A percentile compares a stretch with the other conserved stretches of the same genome.
These are phyloP conservation scores for Martiniozyma asiatica DNA, from an alignment of 1,139 yeast species.

Conservation along the genomic window DNA sequence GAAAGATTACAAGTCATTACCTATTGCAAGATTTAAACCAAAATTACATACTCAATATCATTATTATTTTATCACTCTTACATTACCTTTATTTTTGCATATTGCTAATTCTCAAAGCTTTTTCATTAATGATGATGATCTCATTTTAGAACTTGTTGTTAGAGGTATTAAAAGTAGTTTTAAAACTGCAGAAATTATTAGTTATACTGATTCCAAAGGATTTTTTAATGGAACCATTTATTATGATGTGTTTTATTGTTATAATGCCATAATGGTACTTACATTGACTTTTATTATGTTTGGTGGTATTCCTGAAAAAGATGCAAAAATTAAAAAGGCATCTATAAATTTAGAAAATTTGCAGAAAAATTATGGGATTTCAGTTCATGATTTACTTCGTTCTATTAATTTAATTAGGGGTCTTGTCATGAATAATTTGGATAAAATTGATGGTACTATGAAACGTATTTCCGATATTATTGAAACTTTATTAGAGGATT, in stretches of 20 bases:
- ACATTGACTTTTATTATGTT: slow-evolving; percentile 27
- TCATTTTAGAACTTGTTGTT: slow-evolving; percentile 25
- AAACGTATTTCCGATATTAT: slow-evolving; percentile 27
- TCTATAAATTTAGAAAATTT: slow-evolving; percentile 21
- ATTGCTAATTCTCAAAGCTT: slow-evolving; percentile 23
- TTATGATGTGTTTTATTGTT: slow-evolving; percentile 29
- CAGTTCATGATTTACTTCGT: slow-evolving; percentile 21
- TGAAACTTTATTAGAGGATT: slow-evolving; percentile 27
- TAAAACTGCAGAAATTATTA: slow-evolving; percentile 25
- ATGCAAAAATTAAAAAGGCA: slow-evolving; percentile 11
- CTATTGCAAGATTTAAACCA: slow-evolving; percentile 26
- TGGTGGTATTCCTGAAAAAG: slow-evolving; percentile 17
- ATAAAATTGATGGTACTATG: slow-evolving; percentile 27
- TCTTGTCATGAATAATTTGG: slow-evolving; percentile 22
- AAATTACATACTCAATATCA: slow-evolving; percentile 28
- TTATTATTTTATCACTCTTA: slow-evolving; percentile 26
- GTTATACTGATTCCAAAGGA: slow-evolving; percentile 21
- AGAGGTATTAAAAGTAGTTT: slow-evolving; percentile 28
- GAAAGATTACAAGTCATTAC: slow-evolving; percentile 20
- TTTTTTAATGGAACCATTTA: slow-evolving; percentile 29
- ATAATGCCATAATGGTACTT: slow-evolving; percentile 28
- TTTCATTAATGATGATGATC: slow-evolving; percentile 25
- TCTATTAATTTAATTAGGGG: slow-evolving; percentile 26
- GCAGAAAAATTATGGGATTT: slow-evolving; percentile 19
- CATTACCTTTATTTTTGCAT: slow-evolving; percentile 29